These are phyloP conservation scores for Leishmania braziliensis DNA, from an alignment of 208 protist species.

Conservation along the genomic window DNA sequence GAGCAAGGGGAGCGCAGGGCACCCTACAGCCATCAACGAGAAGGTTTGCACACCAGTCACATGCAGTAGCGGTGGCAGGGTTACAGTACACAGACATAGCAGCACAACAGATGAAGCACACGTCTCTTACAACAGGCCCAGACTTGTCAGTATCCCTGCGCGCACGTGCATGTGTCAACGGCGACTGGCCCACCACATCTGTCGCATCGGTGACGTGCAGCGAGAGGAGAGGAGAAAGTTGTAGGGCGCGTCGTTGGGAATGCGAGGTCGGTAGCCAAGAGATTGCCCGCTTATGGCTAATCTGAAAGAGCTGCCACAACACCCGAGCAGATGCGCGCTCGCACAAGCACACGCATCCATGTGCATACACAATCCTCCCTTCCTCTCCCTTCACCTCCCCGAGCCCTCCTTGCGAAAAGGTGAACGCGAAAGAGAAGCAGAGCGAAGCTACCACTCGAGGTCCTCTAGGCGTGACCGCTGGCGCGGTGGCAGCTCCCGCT, in stretches of 20 bases:
- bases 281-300: neutral
- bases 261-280: neutral
- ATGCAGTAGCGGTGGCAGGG: neutral
- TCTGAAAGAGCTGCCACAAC: neutral
- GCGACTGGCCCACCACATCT: neutral
- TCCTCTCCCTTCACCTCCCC: neutral
- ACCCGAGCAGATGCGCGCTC: neutral
- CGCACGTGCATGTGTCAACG: neutral
- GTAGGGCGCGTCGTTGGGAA: too few relatives aligned
- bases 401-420: neutral
- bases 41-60: neutral
- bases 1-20: neutral
- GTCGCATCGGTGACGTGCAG: neutral
- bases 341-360: neutral
- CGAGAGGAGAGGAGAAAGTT: neutral
- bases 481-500: constrained; percentile 46
- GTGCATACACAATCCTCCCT: neutral
- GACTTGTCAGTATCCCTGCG: neutral
- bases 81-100: neutral
- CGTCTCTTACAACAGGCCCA: neutral
- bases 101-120: neutral
- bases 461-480: constrained; percentile 67
- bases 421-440: constrained; percentile 1
- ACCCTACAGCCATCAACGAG: neutral
- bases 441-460: constrained; percentile 70